Conservation (phyloP, 2,329 filamentous ascomycete species). For the Madurella fahalii region DNA sequence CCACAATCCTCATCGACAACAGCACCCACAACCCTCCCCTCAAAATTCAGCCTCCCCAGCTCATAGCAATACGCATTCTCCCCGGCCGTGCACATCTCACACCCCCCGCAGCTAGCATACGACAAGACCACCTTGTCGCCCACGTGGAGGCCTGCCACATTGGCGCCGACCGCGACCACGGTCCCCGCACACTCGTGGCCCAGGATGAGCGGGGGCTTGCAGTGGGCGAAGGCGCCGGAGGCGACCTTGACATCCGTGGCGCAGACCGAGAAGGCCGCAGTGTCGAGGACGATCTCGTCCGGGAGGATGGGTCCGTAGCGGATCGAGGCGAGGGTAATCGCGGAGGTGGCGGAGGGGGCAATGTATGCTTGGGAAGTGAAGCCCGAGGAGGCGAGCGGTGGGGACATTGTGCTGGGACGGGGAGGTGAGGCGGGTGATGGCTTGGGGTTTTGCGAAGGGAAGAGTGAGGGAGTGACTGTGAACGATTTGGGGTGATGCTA, state of each 20-base stretch:
- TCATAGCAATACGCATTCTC: slow-evolving; percentile 8
- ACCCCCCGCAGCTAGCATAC: slow-evolving; percentile 4
- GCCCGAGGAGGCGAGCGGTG: not conserved
- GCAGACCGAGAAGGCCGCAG: slow-evolving; percentile 7
- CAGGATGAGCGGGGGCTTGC: slow-evolving; percentile 12
- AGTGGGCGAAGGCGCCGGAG: slow-evolving; percentile 4
- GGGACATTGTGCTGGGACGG: no score
- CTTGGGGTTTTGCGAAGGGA: no score
- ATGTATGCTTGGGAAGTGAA: slow-evolving; percentile 7
- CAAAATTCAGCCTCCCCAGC: slow-evolving; percentile 2
- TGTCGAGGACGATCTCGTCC: slow-evolving; percentile 7
- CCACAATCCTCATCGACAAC: not conserved
- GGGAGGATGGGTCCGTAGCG: slow-evolving; percentile 7
- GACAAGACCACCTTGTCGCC: slow-evolving; percentile 16
- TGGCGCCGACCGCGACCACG: not conserved
- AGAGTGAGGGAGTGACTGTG: no score
- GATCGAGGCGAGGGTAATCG: slow-evolving; percentile 6
- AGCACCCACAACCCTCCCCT: not conserved
- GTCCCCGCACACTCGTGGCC: slow-evolving; percentile 12
- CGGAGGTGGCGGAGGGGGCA: not conserved
- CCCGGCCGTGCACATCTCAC: not conserved
- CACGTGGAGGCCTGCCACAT: not conserved
- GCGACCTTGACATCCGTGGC: slow-evolving; percentile 14
- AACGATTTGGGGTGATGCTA: no score
- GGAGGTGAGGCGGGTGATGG: no score